Evolutionary conservation across 2,329 filamentous ascomycete genomes (phyloP).

Genomic region (Chrysoporthe austroafricana): DNA sequence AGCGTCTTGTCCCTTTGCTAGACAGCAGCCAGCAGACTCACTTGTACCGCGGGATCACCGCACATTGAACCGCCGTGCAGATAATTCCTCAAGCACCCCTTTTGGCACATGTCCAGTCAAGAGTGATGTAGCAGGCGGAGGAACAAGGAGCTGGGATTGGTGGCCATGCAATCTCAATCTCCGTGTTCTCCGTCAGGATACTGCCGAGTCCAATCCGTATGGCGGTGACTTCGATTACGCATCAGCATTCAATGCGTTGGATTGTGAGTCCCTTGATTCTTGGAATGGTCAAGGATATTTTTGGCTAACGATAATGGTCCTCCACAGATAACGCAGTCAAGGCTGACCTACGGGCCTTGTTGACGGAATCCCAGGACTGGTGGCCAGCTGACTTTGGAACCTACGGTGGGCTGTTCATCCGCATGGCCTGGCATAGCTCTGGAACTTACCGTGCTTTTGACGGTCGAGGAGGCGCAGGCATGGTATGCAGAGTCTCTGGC

Average conservation of each 20-base stretch:
- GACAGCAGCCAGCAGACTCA: constrained; percentile 10
- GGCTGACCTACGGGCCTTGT: constrained; percentile 66
- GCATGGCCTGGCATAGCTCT: constrained; percentile 76
- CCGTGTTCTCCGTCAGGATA: constrained; percentile 72
- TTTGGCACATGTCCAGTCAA: constrained; percentile 29
- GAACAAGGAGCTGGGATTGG: constrained; percentile 69
- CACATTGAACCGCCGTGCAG: constrained; percentile 6
- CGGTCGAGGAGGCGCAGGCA: constrained; percentile 70
- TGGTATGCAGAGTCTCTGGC: constrained; percentile 20
- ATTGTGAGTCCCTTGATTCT: constrained; percentile 44
- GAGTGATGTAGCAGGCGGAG: constrained; percentile 57
- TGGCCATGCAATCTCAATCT: constrained; percentile 70
- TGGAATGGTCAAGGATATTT: neutral
- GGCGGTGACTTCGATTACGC: constrained; percentile 69
- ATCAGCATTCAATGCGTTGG: constrained; percentile 69
- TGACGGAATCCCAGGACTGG: constrained; percentile 76
- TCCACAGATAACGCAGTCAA: constrained; percentile 61
- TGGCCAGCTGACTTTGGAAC: constrained; percentile 79
- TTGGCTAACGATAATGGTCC: neutral
- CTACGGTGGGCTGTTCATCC: constrained; percentile 76
- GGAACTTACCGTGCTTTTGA: constrained; percentile 75
- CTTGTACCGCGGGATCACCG: constrained; percentile 4
- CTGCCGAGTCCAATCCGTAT: constrained; percentile 62
- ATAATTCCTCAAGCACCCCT: neutral
- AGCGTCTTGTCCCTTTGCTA: constrained; percentile 24